Base-by-base conservation (phyloP, 768 basidiomycete species). In the Trametes cinnabarina region DNA sequence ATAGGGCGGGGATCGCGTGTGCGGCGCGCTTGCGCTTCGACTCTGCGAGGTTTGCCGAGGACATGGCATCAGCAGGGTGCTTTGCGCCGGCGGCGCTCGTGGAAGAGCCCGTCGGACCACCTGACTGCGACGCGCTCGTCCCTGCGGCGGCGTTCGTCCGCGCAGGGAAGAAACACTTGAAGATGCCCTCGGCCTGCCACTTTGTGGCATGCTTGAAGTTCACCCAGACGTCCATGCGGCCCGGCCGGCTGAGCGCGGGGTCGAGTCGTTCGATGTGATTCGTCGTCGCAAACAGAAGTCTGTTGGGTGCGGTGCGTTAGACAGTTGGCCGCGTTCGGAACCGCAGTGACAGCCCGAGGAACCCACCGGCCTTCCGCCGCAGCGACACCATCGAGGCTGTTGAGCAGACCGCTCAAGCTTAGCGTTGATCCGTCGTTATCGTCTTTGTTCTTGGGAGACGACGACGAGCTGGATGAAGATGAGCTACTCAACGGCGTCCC, bases 211-310 rank as follows among this genome's bases (percentile, higher is more conserved):
- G 87, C 50, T 88, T 87, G 73, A 94, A 94, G 76, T 92, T 91
- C 39, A 94, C 81, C 91, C 91, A 93, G 15, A 95, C 87, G 66
- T 93, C 92, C 89, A 92, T 92, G 44, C 90, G 88, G 57, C 94
- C 94, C 26, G 93, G 90, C 20, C 92, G 83, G 70, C 85, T 90
- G 34, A 95, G 80, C 4, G 92, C 92, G 47, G 88, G 92, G 72
- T 97, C 94, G 32, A 97, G 81, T 44, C 92, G 87, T 68, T 96
- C 92, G 65, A 94, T 92, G 69, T 96, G 94, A 74, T 97, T 97
- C 12, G 92, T 94, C 7, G 92, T 94, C 51, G 92, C 93, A 71
- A 95, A 94, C 10, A 95, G 78, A 57, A 96, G 80, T 39, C 90
- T 87, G 65, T 51, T 47, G 60, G 46, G 4, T 41, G 40, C 35